Evolutionary conservation across 225 moss, liverwort and hornwort species (phyloP).

Genomic region (Physcomitrium patens): DNA sequence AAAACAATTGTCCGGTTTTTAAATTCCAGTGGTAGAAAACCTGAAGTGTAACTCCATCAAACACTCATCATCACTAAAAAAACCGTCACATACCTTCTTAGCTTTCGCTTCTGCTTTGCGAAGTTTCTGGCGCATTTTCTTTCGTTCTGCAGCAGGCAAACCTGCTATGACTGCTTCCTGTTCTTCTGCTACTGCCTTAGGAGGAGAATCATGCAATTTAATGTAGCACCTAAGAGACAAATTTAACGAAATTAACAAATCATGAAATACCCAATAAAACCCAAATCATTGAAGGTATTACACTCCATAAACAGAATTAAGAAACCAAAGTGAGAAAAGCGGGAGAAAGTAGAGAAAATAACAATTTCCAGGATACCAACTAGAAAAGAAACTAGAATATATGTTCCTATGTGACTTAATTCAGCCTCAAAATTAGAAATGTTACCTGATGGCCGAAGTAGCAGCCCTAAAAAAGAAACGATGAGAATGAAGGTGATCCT

Average conservation of each 20-base stretch:
- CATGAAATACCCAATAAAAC: conserved; percentile 2
- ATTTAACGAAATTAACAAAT: conserved; percentile 21
- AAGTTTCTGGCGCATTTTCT: conserved; percentile 86
- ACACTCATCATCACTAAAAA: background rate
- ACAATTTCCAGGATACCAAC: conserved; percentile 10
- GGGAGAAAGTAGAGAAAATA: conserved; percentile 5
- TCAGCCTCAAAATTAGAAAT: conserved; percentile 11
- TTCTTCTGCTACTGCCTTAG: conserved; percentile 89
- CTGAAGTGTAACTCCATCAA: background rate
- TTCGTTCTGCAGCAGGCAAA: conserved; percentile 82
- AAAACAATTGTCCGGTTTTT: background rate
- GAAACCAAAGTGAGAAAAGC: background rate
- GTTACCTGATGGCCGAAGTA: conserved; percentile 76
- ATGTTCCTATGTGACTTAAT: background rate
- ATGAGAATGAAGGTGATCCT: conserved; percentile 92
- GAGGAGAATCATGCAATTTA: conserved; percentile 83
- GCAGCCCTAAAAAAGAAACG: conserved; percentile 94
- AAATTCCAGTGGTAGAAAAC: background rate
- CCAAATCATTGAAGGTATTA: conserved; percentile 8
- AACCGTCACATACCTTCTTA: conserved; percentile 58
- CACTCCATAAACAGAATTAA: background rate
- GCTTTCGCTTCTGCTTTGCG: conserved; percentile 96
- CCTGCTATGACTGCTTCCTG: conserved; percentile 91
- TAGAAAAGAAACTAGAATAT: background rate
- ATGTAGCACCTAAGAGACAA: conserved; percentile 71